These are phyloP conservation scores for Fragaria nilgerrensis DNA, from an alignment of 306 rosid genomes.

Conservation along the genomic window DNA sequence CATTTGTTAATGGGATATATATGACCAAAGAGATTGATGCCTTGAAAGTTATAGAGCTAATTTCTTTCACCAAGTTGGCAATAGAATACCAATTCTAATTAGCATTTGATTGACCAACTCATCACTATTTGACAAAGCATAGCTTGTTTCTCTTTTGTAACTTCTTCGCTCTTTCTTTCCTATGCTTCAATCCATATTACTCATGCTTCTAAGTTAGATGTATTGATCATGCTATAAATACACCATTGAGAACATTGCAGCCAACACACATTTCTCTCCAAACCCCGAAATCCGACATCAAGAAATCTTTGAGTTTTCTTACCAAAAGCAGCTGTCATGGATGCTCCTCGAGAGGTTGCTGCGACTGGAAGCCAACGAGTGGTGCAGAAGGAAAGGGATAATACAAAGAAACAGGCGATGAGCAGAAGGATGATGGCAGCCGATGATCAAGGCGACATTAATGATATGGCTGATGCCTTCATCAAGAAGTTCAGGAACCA, in stretches of 20 bases:
- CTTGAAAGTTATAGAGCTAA: no score
- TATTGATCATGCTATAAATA: slow-evolving; percentile 21
- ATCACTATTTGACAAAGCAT: neutral
- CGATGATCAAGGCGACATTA: slow-evolving; percentile 38
- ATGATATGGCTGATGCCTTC: slow-evolving; percentile 56
- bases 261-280: slow-evolving; percentile 8
- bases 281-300: neutral
- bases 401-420: slow-evolving; percentile 17
- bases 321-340: slow-evolving; percentile 34
- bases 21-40: neutral
- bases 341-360: slow-evolving; percentile 32
- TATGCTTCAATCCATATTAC: slow-evolving; percentile 21
- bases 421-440: slow-evolving; percentile 7
- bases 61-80: no score
- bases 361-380: slow-evolving; percentile 11
- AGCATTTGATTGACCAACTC: neutral
- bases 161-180: slow-evolving; percentile 28
- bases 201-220: slow-evolving; percentile 27
- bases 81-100: slow-evolving; percentile 4
- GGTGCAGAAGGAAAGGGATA: slow-evolving; percentile 12
- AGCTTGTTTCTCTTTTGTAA: neutral
- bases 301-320: slow-evolving; percentile 1
- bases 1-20: neutral
- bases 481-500: slow-evolving; percentile 57
- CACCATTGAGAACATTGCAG: slow-evolving; percentile 3